Evolutionary conservation across 108 stramenopile species (phyloP).

Genomic region (Cyclotella kingstonii): DNA sequence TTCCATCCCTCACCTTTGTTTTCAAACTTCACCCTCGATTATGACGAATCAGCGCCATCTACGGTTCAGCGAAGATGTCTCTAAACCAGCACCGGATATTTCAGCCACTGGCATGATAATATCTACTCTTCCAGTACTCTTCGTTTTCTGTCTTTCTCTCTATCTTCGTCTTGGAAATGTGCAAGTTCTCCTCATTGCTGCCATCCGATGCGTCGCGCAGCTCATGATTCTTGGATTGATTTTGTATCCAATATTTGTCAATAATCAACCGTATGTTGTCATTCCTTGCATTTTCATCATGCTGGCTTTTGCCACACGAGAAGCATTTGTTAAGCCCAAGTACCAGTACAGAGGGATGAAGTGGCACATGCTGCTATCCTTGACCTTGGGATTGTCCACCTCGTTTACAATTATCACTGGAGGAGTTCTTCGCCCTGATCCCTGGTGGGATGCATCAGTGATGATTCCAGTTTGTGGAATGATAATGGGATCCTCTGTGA

Average conservation of each 20-base stretch:
- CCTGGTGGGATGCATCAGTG: constrained; percentile 6
- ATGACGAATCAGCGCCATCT: neutral
- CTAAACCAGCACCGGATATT: neutral
- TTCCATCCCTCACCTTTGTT: no score
- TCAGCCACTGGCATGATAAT: neutral
- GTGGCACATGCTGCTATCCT: constrained; percentile 1
- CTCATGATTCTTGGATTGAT: constrained; percentile 1
- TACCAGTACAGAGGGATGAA: neutral
- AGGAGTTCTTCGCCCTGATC: neutral
- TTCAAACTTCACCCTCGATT: no score
- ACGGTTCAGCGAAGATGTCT: neutral
- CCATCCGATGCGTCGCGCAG: neutral
- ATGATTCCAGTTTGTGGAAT: constrained; percentile 54
- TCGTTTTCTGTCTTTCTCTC: neutral
- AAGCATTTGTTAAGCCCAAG: constrained; percentile 2
- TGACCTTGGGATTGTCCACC: neutral
- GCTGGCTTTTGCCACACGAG: neutral
- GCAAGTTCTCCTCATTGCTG: neutral
- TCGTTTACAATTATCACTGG: neutral
- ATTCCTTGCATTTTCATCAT: neutral
- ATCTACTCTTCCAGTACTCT: neutral
- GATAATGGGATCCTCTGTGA: constrained; percentile 25
- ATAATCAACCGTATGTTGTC: constrained; percentile 1
- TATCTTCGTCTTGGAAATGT: neutral
- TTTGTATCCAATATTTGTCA: neutral